These are phyloP conservation scores for Leavenworthia alabamica DNA, from an alignment of 345 rosid species.

Conservation along the genomic window DNA sequence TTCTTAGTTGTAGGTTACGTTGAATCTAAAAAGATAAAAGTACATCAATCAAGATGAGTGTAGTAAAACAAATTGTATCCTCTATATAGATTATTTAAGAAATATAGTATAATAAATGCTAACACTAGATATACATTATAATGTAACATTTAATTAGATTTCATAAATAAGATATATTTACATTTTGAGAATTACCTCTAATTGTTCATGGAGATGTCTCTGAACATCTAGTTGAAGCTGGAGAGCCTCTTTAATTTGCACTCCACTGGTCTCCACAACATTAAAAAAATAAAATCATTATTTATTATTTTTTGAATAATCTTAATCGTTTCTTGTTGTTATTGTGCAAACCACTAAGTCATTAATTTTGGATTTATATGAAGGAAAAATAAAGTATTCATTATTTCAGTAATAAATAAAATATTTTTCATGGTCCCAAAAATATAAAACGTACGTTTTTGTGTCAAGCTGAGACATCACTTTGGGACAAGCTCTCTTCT, in stretches of 20 bases:
- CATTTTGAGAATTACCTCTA: slow-evolving; percentile 52
- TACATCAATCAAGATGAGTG: background rate
- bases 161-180: background rate
- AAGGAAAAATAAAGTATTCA: background rate
- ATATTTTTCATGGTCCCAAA: background rate
- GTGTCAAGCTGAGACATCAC: slow-evolving; percentile 43
- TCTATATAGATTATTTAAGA: background rate
- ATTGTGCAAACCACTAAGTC: slow-evolving; percentile 18
- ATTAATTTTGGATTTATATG: slow-evolving; percentile 6
- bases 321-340: background rate
- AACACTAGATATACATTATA: background rate
- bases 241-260: slow-evolving; percentile 71
- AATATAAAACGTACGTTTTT: slow-evolving; percentile 44
- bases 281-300: background rate
- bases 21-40: slow-evolving; percentile 47
- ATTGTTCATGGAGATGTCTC: slow-evolving; percentile 83
- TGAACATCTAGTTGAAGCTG: slow-evolving; percentile 82
- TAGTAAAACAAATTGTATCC: background rate
- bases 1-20: slow-evolving; percentile 61
- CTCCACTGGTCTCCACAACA: slow-evolving; percentile 46
- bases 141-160: background rate
- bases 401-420: background rate
- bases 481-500: slow-evolving; percentile 34
- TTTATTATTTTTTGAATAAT: background rate
- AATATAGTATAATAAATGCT: background rate